These are phyloP conservation scores for Candida pseudocylindracea DNA, from an alignment of 1,139 yeast species.

Conservation along the genomic window DNA sequence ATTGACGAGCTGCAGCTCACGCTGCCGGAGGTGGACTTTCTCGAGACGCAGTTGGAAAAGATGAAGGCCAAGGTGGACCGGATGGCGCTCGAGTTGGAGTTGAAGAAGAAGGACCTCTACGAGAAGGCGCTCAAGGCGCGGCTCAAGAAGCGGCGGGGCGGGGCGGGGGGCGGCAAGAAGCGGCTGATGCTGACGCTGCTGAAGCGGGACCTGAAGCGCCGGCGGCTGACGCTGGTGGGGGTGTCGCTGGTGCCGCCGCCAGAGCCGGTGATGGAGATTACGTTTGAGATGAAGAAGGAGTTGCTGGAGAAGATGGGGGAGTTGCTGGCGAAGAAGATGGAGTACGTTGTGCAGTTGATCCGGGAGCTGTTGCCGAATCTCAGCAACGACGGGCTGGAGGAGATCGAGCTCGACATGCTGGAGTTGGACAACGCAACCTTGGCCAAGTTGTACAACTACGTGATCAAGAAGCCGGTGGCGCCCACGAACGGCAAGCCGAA, in stretches of 20 bases:
- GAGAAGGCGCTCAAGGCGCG: conserved; percentile 31
- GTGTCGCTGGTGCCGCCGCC: conserved; percentile 2
- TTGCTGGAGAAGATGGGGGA: conserved; percentile 71
- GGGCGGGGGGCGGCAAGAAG: conserved; percentile 6
- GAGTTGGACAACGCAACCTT: conserved; percentile 74
- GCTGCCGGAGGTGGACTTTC: conserved; percentile 73
- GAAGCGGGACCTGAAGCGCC: too few species aligned
- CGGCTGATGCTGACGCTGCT: conserved; percentile 1
- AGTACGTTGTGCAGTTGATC: conserved; percentile 66
- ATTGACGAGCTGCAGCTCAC: conserved; percentile 54
- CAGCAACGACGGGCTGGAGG: conserved; percentile 15
- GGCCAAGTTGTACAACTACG: conserved; percentile 60
- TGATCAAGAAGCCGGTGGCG: conserved; percentile 29
- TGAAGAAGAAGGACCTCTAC: conserved; percentile 45
- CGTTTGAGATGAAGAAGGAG: conserved; percentile 94
- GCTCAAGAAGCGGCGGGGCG: conserved; percentile 24
- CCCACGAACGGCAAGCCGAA: conserved; percentile 24
- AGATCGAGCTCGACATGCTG: conserved; percentile 88
- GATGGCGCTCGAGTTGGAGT: conserved; percentile 71
- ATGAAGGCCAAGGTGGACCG: conserved; percentile 62
- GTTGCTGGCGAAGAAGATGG: conserved; percentile 59
- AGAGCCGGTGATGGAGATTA: conserved; percentile 22
- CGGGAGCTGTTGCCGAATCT: conserved; percentile 15
- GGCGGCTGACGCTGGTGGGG: too few species aligned
- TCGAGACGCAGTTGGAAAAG: conserved; percentile 68